These are phyloP conservation scores for Myxozyma neglecta DNA, from an alignment of 805 yeast species.

Conservation along the genomic window DNA sequence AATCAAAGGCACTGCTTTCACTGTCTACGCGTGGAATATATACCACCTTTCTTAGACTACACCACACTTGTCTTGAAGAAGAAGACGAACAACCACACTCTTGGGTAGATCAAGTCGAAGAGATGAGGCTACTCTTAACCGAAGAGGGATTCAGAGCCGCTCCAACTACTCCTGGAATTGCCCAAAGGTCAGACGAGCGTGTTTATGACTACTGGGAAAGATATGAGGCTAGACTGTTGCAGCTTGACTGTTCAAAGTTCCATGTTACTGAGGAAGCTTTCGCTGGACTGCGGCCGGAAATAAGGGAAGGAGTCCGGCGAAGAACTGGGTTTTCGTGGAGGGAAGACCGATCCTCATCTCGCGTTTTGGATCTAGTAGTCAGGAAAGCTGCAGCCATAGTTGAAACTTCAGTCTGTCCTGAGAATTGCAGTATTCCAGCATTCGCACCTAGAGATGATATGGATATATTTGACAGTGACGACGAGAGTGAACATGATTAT, in stretches of 20 bases:
- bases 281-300: slow-evolving; percentile 3
- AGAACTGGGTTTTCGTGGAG: background rate
- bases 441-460: background rate
- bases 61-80: background rate
- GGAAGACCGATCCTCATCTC: background rate
- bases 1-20: background rate
- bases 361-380: background rate
- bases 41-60: background rate
- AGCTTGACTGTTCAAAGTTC: background rate
- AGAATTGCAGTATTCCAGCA: background rate
- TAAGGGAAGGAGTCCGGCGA: slow-evolving; percentile 5
- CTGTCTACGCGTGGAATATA: background rate
- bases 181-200: background rate
- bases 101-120: background rate
- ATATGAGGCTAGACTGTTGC: background rate
- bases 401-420: slow-evolving; percentile 3
- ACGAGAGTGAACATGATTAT: background rate
- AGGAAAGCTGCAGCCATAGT: slow-evolving; percentile 8
- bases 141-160: background rate
- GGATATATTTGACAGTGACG: slow-evolving; percentile 5
- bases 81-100: background rate
- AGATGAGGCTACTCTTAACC: background rate
- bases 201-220: slow-evolving; percentile 6
- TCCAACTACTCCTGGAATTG: background rate
- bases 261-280: background rate